Evolutionary conservation across 148 eudicot genomes (phyloP).

Genomic region (Nyssa sinensis): DNA sequence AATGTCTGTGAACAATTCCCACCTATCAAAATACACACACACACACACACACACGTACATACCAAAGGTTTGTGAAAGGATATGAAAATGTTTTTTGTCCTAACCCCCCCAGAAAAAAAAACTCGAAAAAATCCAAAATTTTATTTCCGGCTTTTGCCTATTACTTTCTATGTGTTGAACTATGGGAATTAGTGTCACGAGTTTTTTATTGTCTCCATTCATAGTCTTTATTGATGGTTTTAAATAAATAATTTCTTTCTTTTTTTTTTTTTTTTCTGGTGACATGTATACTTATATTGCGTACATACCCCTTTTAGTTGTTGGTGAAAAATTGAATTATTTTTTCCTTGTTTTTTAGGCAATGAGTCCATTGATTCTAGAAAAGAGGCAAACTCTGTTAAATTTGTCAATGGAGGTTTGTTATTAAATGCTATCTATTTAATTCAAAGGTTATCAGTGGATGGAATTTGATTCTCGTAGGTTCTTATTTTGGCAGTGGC

Average conservation of each 20-base stretch:
- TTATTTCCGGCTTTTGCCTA: no score
- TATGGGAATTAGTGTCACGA: no score
- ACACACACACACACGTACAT: no score
- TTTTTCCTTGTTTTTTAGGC: conserved; percentile 30
- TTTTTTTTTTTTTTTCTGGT: background rate
- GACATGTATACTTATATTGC: no score
- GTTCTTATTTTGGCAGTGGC: conserved; percentile 41
- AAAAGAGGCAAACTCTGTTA: conserved; percentile 38
- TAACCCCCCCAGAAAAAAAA: no score
- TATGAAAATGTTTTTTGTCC: no score
- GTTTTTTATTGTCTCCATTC: background rate
- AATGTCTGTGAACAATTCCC: no score
- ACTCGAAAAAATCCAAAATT: no score
- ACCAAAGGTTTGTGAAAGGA: background rate
- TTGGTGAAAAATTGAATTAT: conserved; percentile 10
- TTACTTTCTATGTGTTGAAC: no score
- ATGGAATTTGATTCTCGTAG: conserved; percentile 16
- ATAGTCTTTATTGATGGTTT: background rate
- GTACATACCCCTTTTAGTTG: background rate
- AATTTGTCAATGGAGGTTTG: conserved; percentile 71
- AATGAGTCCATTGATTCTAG: conserved; percentile 27
- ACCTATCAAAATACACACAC: no score
- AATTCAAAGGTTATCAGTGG: background rate
- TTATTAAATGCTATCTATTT: conserved; percentile 14
- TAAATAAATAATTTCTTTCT: background rate